Conservation (phyloP, 495 filamentous ascomycete species). For the Tuber melanosporum region DNA sequence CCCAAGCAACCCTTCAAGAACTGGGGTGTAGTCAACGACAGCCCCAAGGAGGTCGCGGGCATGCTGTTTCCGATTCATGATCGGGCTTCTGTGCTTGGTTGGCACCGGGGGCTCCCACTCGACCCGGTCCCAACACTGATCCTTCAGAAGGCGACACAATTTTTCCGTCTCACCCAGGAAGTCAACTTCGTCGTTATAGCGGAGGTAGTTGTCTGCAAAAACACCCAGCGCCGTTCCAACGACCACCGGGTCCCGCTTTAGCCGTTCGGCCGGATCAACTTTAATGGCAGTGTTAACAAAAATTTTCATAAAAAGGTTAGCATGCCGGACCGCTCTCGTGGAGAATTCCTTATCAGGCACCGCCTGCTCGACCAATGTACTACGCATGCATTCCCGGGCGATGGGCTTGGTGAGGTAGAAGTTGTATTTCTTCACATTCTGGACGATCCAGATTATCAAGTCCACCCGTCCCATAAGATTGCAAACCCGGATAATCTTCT, state of each 20-base stretch:
- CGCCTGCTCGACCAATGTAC: slow-evolving; percentile 11
- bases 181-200: slow-evolving; percentile 21
- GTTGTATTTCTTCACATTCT: slow-evolving; percentile 5
- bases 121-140: slow-evolving; percentile 8
- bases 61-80: not conserved
- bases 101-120: not conserved
- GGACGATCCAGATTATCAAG: slow-evolving; percentile 20
- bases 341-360: not conserved
- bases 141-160: slow-evolving; percentile 6
- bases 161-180: slow-evolving; percentile 3
- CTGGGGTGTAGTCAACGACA: slow-evolving; percentile 27
- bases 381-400: slow-evolving; percentile 27
- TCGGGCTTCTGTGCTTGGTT: not conserved
- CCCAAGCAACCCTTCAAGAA: slow-evolving; percentile 31
- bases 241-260: slow-evolving; percentile 27
- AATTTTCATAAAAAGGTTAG: slow-evolving; percentile 11
- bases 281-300: slow-evolving; percentile 25
- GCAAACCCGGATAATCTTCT: slow-evolving; percentile 16
- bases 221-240: slow-evolving; percentile 26
- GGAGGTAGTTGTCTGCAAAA: slow-evolving; percentile 17
- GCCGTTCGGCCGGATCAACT: slow-evolving; percentile 9
- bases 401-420: slow-evolving; percentile 13
- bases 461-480: slow-evolving; percentile 14
- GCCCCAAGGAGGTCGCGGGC: not conserved
- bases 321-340: slow-evolving; percentile 12